Evolutionary conservation across 345 rosid genomes (phyloP), one percentile per base, ranked within the genome.

Genomic region (Corymbia maculata): DNA sequence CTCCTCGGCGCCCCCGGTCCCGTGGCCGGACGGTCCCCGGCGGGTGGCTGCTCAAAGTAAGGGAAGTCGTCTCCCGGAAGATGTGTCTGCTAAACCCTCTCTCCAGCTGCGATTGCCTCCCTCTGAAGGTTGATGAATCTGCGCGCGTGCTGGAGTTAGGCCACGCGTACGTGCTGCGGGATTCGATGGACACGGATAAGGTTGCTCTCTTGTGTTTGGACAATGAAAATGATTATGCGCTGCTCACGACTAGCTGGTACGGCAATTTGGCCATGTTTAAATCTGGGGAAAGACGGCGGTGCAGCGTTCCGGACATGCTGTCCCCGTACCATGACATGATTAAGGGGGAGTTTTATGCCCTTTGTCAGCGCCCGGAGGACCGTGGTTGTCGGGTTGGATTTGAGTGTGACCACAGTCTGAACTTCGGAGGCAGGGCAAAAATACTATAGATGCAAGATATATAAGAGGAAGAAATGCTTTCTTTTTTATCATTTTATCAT

Each of bases 311-410:
- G 14, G 96, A 96, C 59, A 98, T 93, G 98, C 92, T 92, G 11
- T 96, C 96, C 53, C 97, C 98, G 80, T 98, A 92, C 30, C 98
- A 97, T 88, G 99, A 98, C 89, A 97, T 97, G 86, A 90, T 90
- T 57, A 55, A 87, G 66, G 98, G 94, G 64, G 64, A 89, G 17
- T 94, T 97, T 87, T 96, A 91, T 21, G 98, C 98, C 2, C 98
- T 98, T 36, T 15, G 99, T 97, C 86, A 89, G 92, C 86, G 93
- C 89, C 2, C 98, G 99, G 85, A 95, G 94, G 84, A 91, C 94
- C 85, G 96, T 98, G 68, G 53, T 90, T 89, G 97, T 97, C 3
- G 94, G 92, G 50, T 80, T 79, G 85, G 88, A 90, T 88, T 61
- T 91, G 44, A 80, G 88, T 12, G 84, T 92, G 85, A 89, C 59